A percentile compares a stretch with the other conserved stretches of the same genome.
Evolutionary conservation across 1,139 yeast genomes (phyloP).

Genomic region (Saccharomycopsis crataegensis): DNA sequence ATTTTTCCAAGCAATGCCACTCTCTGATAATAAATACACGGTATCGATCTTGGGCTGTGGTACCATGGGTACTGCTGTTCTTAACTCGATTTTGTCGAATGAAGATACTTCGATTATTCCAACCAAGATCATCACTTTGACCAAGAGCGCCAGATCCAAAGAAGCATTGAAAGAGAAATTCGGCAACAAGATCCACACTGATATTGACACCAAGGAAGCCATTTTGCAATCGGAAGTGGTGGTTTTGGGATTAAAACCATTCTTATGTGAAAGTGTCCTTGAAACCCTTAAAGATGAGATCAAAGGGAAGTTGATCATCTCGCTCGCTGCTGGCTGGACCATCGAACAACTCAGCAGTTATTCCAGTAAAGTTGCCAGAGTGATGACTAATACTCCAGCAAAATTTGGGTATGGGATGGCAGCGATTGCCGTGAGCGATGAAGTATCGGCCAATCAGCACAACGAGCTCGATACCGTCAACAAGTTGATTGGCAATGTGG

Average conservation of each 20-base stretch:
- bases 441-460: conserved; percentile 44
- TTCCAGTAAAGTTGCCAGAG: conserved; percentile 64
- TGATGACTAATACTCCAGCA: conserved; percentile 98
- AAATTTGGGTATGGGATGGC: conserved; percentile 92
- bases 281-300: conserved; percentile 36
- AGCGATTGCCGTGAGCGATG: conserved; percentile 45
- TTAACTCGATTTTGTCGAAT: conserved; percentile 63
- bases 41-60: conserved; percentile 88
- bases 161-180: conserved; percentile 39
- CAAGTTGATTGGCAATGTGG: conserved; percentile 56
- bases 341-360: conserved; percentile 54
- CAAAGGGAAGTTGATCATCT: conserved; percentile 59
- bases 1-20: not conserved
- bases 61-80: conserved; percentile 94
- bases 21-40: conserved; percentile 38
- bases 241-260: conserved; percentile 84
- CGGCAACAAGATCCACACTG: conserved; percentile 44
- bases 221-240: conserved; percentile 61
- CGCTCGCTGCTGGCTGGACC: conserved; percentile 90
- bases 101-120: conserved; percentile 43
- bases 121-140: conserved; percentile 66
- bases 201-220: conserved; percentile 45
- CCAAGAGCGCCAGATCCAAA: conserved; percentile 47
- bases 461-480: conserved; percentile 47
- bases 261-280: conserved; percentile 54